A percentile compares a stretch with the other conserved stretches of the same genome.
These are phyloP conservation scores for Suhomyces vadensis DNA, from an alignment of 805 yeast genomes.

Conservation along the genomic window DNA sequence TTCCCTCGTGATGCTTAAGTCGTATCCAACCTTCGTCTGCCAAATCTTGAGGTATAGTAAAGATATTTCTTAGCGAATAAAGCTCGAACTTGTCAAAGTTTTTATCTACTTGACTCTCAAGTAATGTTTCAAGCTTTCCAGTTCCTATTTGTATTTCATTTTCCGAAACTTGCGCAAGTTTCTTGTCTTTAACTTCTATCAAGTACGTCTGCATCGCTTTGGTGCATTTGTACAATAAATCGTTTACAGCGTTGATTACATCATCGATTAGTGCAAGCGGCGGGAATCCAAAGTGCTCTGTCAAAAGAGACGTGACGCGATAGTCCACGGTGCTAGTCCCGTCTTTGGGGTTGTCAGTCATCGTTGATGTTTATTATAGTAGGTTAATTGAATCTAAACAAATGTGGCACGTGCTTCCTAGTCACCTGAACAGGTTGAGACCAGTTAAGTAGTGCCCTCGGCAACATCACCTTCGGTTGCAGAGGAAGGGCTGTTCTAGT, in stretches of 20 bases:
- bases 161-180: constrained; percentile 19
- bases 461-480: too few relatives aligned
- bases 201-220: constrained; percentile 73
- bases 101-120: constrained; percentile 74
- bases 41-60: constrained; percentile 66
- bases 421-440: not conserved
- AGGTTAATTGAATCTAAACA: not conserved
- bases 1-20: constrained; percentile 64
- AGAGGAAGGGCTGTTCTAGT: too few relatives aligned
- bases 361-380: constrained; percentile 1
- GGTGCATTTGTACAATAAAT: constrained; percentile 77
- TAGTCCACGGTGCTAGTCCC: constrained; percentile 20
- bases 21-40: constrained; percentile 66
- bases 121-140: constrained; percentile 71
- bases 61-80: constrained; percentile 74
- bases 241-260: constrained; percentile 84
- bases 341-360: not conserved
- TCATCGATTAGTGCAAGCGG: constrained; percentile 84
- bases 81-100: constrained; percentile 86
- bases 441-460: too few relatives aligned
- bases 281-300: constrained; percentile 85
- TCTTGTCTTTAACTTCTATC: constrained; percentile 18
- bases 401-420: not conserved
- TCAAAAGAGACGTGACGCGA: constrained; percentile 48
- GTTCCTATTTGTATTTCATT: constrained; percentile 75